Percentiles rank a stretch among this genome's conserved stretches.
phyloP scores from a whole-genome alignment of 805 yeast species.

The Yamadazyma akitaensis region DNA sequence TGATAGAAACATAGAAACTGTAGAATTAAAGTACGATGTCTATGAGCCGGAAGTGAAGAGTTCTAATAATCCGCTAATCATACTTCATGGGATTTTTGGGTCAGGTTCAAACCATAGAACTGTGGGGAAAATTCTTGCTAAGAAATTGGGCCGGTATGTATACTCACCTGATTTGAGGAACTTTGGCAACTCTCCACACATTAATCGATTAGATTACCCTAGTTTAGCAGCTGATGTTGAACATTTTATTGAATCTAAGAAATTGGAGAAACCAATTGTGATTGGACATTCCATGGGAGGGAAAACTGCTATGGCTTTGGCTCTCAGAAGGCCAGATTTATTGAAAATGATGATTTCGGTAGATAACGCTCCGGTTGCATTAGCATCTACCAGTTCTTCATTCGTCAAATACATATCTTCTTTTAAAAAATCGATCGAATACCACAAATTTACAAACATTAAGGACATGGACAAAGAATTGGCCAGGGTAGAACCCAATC shows the following conservation, averaged over 20 bases:
- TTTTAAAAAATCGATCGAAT: conserved; percentile 54
- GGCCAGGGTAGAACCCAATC: conserved; percentile 56
- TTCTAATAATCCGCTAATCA: conserved; percentile 60
- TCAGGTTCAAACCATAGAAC: conserved; percentile 75
- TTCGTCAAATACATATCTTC: conserved; percentile 69
- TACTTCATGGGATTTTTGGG: conserved; percentile 90
- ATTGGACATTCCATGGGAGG: conserved; percentile 94
- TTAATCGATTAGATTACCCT: conserved; percentile 68
- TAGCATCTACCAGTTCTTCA: conserved; percentile 45
- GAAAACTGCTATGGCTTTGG: conserved; percentile 85
- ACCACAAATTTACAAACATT: conserved; percentile 42
- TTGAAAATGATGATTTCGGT: conserved; percentile 68
- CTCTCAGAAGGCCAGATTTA: conserved; percentile 61
- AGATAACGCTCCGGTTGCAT: conserved; percentile 85
- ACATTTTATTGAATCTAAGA: conserved; percentile 45
- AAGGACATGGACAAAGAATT: conserved; percentile 69
- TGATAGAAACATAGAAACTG: conserved; percentile 43
- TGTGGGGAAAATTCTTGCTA: conserved; percentile 61
- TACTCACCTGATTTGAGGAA: conserved; percentile 78
- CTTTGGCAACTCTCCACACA: conserved; percentile 90
- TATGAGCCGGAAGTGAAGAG: conserved; percentile 28
- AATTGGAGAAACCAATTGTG: conserved; percentile 50
- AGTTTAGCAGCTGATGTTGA: conserved; percentile 86
- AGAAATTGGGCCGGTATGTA: conserved; percentile 50
- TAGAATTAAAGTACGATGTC: conserved; percentile 52